Percentiles rank a stretch among this genome's conserved stretches.
Evolutionary conservation across 2,329 filamentous ascomycete genomes (phyloP).

Genomic region (Aspergillus pseudoglaucus): DNA sequence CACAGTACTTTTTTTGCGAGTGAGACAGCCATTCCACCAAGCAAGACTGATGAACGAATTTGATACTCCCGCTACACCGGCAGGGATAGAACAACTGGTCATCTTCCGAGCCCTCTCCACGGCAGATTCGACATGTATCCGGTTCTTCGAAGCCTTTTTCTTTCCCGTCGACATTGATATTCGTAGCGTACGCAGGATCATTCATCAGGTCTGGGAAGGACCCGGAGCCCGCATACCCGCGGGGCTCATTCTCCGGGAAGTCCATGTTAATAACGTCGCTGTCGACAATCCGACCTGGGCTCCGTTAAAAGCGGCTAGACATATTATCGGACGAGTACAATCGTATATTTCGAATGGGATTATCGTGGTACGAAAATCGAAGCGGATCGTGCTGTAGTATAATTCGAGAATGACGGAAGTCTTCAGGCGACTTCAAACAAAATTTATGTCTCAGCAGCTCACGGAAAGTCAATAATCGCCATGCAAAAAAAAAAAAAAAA

Average conservation of each 20-base stretch:
- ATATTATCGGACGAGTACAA: slow-evolving; percentile 8
- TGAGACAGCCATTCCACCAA: slow-evolving; percentile 98
- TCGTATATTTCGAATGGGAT: not conserved
- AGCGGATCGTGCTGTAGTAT: not conserved
- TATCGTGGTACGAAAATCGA: not conserved
- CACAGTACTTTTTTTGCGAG: slow-evolving; percentile 98
- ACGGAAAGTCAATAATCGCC: not conserved
- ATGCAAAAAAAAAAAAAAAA: not conserved
- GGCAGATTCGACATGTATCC: slow-evolving; percentile 95
- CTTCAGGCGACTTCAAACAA: not conserved
- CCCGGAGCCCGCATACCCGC: slow-evolving; percentile 12
- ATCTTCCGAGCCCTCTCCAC: slow-evolving; percentile 72
- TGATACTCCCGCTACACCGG: slow-evolving; percentile 98
- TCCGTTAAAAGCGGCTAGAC: slow-evolving; percentile 17
- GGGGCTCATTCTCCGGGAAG: slow-evolving; percentile 15
- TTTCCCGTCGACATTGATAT: slow-evolving; percentile 28
- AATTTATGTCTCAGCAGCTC: not conserved
- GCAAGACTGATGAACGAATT: slow-evolving; percentile 95
- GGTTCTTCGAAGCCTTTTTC: slow-evolving; percentile 46
- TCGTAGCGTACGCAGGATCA: slow-evolving; percentile 46
- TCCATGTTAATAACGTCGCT: slow-evolving; percentile 21
- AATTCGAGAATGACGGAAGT: not conserved
- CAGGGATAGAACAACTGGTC: slow-evolving; percentile 95
- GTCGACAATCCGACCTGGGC: slow-evolving; percentile 11
- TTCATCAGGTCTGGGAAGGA: slow-evolving; percentile 51